Evolutionary conservation across 768 basidiomycete species (phyloP).

Genomic region (Lactarius psammicola): DNA sequence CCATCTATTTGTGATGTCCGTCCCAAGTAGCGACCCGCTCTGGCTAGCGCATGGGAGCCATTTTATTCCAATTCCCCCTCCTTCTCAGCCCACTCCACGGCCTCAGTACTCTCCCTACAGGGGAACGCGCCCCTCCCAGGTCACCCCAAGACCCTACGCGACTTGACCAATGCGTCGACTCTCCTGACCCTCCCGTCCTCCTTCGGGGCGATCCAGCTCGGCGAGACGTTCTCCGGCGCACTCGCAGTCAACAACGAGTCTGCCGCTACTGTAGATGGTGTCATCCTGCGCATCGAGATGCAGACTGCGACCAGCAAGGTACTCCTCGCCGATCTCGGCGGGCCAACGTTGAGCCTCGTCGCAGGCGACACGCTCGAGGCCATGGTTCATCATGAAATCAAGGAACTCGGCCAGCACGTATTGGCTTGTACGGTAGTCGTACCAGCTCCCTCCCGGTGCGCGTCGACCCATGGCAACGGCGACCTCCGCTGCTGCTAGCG

Average conservation of each 20-base stretch:
- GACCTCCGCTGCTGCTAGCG: slow-evolving; percentile 32
- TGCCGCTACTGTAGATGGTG: slow-evolving; percentile 57
- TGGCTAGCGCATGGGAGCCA: slow-evolving; percentile 79
- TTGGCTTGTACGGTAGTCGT: slow-evolving; percentile 81
- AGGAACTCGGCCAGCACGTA: slow-evolving; percentile 90
- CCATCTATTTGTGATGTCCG: slow-evolving; percentile 19
- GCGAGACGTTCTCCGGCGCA: slow-evolving; percentile 83
- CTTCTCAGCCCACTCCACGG: slow-evolving; percentile 78
- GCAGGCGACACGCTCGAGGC: slow-evolving; percentile 63
- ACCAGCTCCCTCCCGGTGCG: slow-evolving; percentile 64
- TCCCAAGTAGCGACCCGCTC: slow-evolving; percentile 59
- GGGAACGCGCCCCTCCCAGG: slow-evolving; percentile 65
- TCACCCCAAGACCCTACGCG: slow-evolving; percentile 81
- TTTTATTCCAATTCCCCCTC: slow-evolving; percentile 83
- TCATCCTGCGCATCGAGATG: slow-evolving; percentile 76
- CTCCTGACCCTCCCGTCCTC: slow-evolving; percentile 77
- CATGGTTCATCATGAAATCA: slow-evolving; percentile 83
- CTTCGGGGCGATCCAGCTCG: slow-evolving; percentile 85
- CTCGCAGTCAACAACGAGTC: slow-evolving; percentile 83
- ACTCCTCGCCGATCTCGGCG: slow-evolving; percentile 62
- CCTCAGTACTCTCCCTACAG: slow-evolving; percentile 74
- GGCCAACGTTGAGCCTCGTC: slow-evolving; percentile 45
- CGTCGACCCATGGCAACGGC: slow-evolving; percentile 51
- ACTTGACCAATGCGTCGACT: slow-evolving; percentile 75
- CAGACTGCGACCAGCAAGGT: slow-evolving; percentile 74